Base-by-base conservation (phyloP, 1,284 basidiomycete genomes). In the Trametes hirsuta region DNA sequence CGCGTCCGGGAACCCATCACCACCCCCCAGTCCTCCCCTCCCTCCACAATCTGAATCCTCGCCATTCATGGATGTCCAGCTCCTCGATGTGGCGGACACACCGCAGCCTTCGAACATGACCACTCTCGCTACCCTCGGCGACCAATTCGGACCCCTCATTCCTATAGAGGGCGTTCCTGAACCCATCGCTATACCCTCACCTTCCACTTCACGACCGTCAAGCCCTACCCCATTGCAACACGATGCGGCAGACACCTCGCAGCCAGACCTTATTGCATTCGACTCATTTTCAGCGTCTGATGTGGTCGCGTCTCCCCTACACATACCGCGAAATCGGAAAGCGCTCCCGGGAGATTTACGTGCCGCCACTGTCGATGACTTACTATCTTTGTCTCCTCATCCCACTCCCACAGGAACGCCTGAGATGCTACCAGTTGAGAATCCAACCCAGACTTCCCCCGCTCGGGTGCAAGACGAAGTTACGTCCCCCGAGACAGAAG, bases 1-100 rank as follows among this genome's bases (percentile, higher is more conserved):
- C 54, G 89, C 89, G 59, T 82, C 84, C 57, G 85, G 84, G 66
- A 91, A 91, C 66, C 89, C 90, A 14, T 91, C 89, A 18, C 90
- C 89, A 24, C 90, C 90, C 15, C 89, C 90, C 2, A 68, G 62
- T 47, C 69, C 68, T 18, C 65, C 65, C 3, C 49, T 55, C 12
- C 53, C 49, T 8, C 5, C 54, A 4, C 55, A 62, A 34, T 14
- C 58, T 9, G 30, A 22, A 3, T 2, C 37, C 2, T 47, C 47
- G 1, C 52, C 51, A 6, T 53, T 18, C 41, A 47, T 58, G 30
- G 64, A 62, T 39, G 41, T 45, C 1, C 59, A 53, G 14, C 52
- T 57, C 12, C 42, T 61, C n/a, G 61, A 66, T 21, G n/a, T 59
- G 2, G 21, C 52, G 2, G 24, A 39, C 22, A 35, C 59, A 1